Evolutionary conservation across 2,329 filamentous ascomycete species (phyloP), one percentile per base, ranked within the genome.

Genomic region (Plectosphaerella cucumerina): DNA sequence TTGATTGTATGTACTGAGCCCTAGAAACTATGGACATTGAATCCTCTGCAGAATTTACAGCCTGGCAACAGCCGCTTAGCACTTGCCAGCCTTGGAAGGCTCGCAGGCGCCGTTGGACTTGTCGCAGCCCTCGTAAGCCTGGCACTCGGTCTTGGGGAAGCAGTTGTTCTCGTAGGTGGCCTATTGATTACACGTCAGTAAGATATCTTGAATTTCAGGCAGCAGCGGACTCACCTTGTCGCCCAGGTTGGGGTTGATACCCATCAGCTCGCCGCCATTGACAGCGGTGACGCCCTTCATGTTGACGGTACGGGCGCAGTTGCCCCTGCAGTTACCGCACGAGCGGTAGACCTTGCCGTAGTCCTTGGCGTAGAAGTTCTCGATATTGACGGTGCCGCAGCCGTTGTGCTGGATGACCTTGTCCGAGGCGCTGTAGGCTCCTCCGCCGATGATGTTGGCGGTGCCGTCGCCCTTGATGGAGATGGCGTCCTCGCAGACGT

Each of bases 321-420:
- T 42, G 39, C 18, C 39, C n/a, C 61, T 65, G 67, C 75, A 78
- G 67, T 78, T 76, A 44, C 74, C 74, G 49, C 51, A 55, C 12
- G 53, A 49, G 47, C 51, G 50, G 47, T 55, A 74, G 35, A 74
- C 65, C 58, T 78, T 78, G 48, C 75, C 74, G 53, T 76, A 76
- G 61, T 75, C 67, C 6, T 70, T 62, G 53, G 68, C 72, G 48
- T 71, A 73, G 62, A 71, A 69, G 55, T 71, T 69, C 54, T 68
- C 54, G 22, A 68, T 53, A 39, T 69, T 69, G 37, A 75, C 68
- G 10, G 67, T 72, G 0, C 72, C 72, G 44, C 70, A 67, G 11
- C 73, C 73, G 49, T 76, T 75, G 58, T 74, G 71, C 60, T 76
- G 73, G 44, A 75, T 62, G 14, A 76, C 58, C 62, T 76, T 76